phyloP scores from a whole-genome alignment of 768 basidiomycete species.

The Boletus rufocinnamomeus region DNA sequence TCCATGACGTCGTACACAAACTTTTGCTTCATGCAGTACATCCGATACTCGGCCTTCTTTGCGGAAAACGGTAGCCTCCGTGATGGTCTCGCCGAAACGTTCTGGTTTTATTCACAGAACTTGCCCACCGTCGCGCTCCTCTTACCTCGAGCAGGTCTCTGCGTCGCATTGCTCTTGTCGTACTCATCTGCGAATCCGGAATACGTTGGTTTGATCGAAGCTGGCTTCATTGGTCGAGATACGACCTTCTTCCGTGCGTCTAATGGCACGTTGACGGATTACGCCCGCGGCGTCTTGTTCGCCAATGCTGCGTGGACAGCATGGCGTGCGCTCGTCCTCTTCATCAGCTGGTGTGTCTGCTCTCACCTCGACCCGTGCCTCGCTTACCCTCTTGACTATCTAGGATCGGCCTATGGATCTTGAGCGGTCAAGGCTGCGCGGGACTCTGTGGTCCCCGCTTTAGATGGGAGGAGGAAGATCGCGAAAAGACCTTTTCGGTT shows the following conservation, averaged over 20 bases:
- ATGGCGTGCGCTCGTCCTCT: conserved; percentile 69
- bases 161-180: conserved; percentile 67
- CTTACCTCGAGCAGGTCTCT: conserved; percentile 79
- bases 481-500: conserved; percentile 56
- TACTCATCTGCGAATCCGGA: conserved; percentile 55
- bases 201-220: conserved; percentile 47
- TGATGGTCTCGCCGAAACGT: conserved; percentile 78
- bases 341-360: conserved; percentile 60
- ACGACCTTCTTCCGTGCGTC: conserved; percentile 67
- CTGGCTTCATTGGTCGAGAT: conserved; percentile 58
- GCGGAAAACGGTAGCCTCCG: conserved; percentile 50
- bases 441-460: conserved; percentile 84
- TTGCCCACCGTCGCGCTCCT: conserved; percentile 79
- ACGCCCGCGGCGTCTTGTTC: conserved; percentile 77
- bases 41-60: conserved; percentile 70
- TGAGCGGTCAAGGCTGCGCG: conserved; percentile 74
- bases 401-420: conserved; percentile 78
- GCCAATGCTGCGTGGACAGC: conserved; percentile 82
- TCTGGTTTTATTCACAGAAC: conserved; percentile 84
- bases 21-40: conserved; percentile 82
- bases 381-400: background rate
- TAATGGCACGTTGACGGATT: conserved; percentile 69
- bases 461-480: conserved; percentile 81
- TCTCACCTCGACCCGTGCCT: background rate
- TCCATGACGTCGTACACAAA: conserved; percentile 78